Conservation (phyloP, 1,284 basidiomycete species). For the Puccinia coronata region DNA sequence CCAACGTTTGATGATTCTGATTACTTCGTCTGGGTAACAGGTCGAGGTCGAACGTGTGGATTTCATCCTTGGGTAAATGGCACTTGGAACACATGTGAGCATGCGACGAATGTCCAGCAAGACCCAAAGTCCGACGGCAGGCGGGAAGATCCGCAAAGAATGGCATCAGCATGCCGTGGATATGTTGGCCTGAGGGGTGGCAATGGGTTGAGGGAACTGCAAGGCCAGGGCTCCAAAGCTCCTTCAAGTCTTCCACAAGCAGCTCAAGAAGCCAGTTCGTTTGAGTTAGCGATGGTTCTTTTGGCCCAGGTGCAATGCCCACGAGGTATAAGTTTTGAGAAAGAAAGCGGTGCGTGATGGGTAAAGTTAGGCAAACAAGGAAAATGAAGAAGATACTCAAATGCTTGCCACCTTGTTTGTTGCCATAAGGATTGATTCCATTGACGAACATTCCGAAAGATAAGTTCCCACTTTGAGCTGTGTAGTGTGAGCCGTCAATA, state of each 20-base stretch:
- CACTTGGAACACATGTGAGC: conserved; percentile 39
- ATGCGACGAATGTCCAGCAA: conserved; percentile 11
- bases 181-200: neutral
- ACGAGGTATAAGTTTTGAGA: conserved; percentile 26
- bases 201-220: neutral
- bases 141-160: conserved; percentile 51
- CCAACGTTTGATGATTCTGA: neutral
- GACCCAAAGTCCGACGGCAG: conserved; percentile 26
- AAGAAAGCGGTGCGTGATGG: neutral
- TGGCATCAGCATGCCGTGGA: conserved; percentile 22
- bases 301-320: conserved; percentile 24
- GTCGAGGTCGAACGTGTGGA: neutral
- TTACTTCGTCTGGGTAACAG: neutral
- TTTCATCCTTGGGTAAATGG: conserved; percentile 17
- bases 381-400: conserved; percentile 30
- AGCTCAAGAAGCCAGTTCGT: conserved; percentile 21
- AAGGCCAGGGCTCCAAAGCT: conserved; percentile 57
- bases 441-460: conserved; percentile 31
- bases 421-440: conserved; percentile 40
- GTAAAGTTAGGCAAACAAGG: conserved; percentile 22
- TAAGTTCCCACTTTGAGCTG: neutral
- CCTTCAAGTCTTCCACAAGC: neutral
- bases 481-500: neutral
- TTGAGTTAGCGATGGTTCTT: conserved; percentile 31
- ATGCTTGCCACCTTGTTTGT: conserved; percentile 20